phyloP scores from a whole-genome alignment of 306 rosid species.

The Vigna hirtella region DNA sequence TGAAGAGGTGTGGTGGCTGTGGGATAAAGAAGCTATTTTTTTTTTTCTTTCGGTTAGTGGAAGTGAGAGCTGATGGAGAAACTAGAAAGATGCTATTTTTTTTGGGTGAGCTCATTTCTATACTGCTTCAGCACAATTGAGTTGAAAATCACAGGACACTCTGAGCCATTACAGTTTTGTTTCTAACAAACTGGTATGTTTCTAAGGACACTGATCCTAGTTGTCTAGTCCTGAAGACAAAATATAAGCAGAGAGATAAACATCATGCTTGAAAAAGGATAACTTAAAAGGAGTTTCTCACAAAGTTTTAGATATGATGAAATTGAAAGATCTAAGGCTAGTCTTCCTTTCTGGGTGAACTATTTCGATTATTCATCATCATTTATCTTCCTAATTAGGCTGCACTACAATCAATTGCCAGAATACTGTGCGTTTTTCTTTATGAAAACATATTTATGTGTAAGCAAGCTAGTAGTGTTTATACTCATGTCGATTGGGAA shows the following conservation, averaged over 20 bases:
- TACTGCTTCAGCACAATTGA: neutral
- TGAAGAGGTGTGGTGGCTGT: neutral
- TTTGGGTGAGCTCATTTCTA: neutral
- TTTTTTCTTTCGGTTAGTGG: neutral
- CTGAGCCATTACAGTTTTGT: conserved; percentile 10
- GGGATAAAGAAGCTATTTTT: neutral
- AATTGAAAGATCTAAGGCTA: neutral
- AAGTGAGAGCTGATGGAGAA: neutral
- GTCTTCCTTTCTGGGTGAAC: conserved; percentile 19
- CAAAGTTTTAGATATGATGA: neutral
- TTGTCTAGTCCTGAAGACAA: neutral
- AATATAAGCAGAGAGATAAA: conserved; percentile 12
- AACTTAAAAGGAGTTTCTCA: neutral
- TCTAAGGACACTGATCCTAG: conserved; percentile 25
- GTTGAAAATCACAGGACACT: neutral
- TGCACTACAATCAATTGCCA: neutral
- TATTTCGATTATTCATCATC: neutral
- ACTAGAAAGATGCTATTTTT: neutral
- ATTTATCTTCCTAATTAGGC: conserved; percentile 2
- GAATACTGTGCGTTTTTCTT: neutral
- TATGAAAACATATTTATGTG: neutral
- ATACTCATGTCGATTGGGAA: conserved; percentile 2
- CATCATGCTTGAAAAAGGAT: conserved; percentile 9
- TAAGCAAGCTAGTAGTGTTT: neutral
- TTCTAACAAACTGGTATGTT: conserved; percentile 9